Conservation (phyloP, 129 eudicot genomes). For the Flaveria linearis region DNA sequence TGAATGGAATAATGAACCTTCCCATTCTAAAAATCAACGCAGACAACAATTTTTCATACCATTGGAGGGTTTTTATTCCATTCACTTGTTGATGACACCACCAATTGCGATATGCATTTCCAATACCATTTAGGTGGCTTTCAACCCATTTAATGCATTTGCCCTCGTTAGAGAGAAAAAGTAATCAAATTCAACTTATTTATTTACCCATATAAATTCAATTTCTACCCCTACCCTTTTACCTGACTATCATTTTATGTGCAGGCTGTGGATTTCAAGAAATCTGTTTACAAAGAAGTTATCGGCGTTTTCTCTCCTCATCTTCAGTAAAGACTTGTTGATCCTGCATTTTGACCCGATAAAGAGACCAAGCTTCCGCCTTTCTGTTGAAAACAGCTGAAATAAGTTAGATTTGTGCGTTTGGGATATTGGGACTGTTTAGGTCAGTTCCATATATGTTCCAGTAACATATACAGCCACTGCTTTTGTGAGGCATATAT, state of each 20-base stretch:
- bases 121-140: too few species aligned
- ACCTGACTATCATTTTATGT: constrained; percentile 15
- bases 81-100: too few species aligned
- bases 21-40: too few species aligned
- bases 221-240: neutral
- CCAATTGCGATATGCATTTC: too few species aligned
- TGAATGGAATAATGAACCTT: too few species aligned
- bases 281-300: constrained; percentile 84
- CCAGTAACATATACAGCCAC: constrained; percentile 4
- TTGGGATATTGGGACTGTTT: neutral
- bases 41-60: too few species aligned
- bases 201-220: neutral
- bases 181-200: neutral
- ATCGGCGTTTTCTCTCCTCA: constrained; percentile 61
- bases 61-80: too few species aligned
- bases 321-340: constrained; percentile 50
- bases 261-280: constrained; percentile 97
- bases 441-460: neutral
- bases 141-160: too few species aligned
- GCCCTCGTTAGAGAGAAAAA: neutral
- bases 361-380: neutral
- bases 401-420: neutral
- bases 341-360: neutral
- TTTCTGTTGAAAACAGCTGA: neutral
- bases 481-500: constrained; percentile 11